These are phyloP conservation scores for Apiotrichum laibachii DNA, from an alignment of 1,284 basidiomycete genomes.

Conservation along the genomic window DNA sequence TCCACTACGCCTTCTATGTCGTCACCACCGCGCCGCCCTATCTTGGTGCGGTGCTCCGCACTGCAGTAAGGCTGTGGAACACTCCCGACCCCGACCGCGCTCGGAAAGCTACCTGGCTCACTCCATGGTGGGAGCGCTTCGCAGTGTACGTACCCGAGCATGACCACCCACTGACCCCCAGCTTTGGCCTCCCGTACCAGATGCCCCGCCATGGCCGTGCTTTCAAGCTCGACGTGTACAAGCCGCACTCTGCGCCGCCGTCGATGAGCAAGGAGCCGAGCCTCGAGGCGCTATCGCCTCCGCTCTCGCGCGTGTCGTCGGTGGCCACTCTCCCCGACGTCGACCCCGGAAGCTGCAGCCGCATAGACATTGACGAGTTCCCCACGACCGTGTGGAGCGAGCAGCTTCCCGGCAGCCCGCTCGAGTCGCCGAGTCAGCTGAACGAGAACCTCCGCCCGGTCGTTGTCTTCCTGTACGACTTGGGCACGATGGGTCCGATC, in stretches of 20 bases:
- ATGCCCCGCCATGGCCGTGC: not conserved
- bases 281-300: not conserved
- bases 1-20: constrained; percentile 15
- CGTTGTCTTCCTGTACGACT: constrained; percentile 30
- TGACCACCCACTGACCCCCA: not conserved
- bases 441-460: constrained; percentile 16
- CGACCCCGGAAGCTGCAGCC: constrained; percentile 13
- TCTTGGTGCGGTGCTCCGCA: constrained; percentile 7
- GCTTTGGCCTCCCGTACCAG: constrained; percentile 18
- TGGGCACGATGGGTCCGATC: constrained; percentile 27
- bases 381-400: constrained; percentile 16
- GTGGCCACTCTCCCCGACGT: constrained; percentile 18
- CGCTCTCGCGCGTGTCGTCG: constrained; percentile 14
- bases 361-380: constrained; percentile 15
- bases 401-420: constrained; percentile 14
- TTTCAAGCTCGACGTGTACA: constrained; percentile 20
- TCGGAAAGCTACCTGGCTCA: not conserved
- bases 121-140: constrained; percentile 18
- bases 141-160: constrained; percentile 5
- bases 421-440: not conserved
- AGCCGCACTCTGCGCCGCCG: constrained; percentile 2
- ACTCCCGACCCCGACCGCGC: not conserved
- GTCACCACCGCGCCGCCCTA: constrained; percentile 9
- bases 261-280: not conserved
- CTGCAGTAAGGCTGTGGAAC: constrained; percentile 11